Evolutionary conservation across 1,139 yeast species (phyloP), one percentile per base, ranked within the genome.

Genomic region (Kodamaea alishanica): DNA sequence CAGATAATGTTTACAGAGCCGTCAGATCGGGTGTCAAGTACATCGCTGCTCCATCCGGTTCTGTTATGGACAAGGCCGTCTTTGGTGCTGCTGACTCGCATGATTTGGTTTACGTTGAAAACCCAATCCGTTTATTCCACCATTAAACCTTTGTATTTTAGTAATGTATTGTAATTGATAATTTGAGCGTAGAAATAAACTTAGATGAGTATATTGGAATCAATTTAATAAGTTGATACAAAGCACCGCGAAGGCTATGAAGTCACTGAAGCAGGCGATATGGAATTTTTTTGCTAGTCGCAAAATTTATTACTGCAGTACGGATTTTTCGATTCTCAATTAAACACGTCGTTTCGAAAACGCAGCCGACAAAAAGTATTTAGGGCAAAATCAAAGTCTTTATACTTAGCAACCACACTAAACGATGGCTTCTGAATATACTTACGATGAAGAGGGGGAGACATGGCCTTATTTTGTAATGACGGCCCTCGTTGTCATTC

Each of bases 1-100:
- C 97, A 50, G 98, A 92, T 68, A 92, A 94, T 60, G 96, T 94
- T 53, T 89, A 90, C 79, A 81, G 98, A 66, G 97, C 97, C 46
- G 96, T 83, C 40, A 82, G 87, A 73, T 84, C 95, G 23, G 98
- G 98, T 63, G 98, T 89, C 55, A 88, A 86, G 68, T 92, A 73
- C 70, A 77, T 92, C 59, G 95, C 96, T 55, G 98, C 98, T 38
- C 96, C 98, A 46, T 79, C 95, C 39, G 98, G 98, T 38, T 88
- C 97, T 11, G 97, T 94, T 48, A 92, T 88, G 90, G 98, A 92
- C 69, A 84, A 86, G 74, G 96, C 92, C 42, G 98, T 92, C 35
- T 81, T 92, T 55, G 86, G 81, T 51, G 96, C 97, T 54, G 98
- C 98, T 52, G 94, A 92, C 67, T 79, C 94, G 43, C 79, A 80